Evolutionary conservation across 257 asterid species (phyloP).

Genomic region (Leptodermis oblonga): DNA sequence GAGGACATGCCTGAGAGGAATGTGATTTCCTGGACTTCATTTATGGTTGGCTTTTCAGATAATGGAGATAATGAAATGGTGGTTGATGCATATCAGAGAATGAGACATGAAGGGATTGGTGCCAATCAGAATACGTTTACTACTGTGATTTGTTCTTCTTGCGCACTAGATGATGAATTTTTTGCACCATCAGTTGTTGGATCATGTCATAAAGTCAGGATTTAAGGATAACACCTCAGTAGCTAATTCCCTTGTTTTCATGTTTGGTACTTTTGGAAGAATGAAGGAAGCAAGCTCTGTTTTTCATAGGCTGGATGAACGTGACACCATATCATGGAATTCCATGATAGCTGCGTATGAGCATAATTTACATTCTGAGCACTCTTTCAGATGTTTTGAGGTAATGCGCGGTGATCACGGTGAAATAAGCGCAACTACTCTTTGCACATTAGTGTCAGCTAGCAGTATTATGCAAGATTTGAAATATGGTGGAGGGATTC

Average conservation of each 20-base stretch:
- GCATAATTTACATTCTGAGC: slow-evolving; percentile 41
- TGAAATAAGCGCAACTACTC: slow-evolving; percentile 57
- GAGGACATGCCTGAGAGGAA: slow-evolving; percentile 72
- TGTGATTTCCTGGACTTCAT: slow-evolving; percentile 92
- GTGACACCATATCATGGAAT: slow-evolving; percentile 79
- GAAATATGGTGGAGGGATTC: slow-evolving; percentile 77
- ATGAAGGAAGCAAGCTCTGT: slow-evolving; percentile 44
- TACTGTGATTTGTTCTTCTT: slow-evolving; percentile 62
- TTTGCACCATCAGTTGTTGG: slow-evolving; percentile 71
- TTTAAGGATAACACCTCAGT: slow-evolving; percentile 55
- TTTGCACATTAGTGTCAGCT: slow-evolving; percentile 54
- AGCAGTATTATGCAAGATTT: slow-evolving; percentile 43
- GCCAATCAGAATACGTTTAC: slow-evolving; percentile 69
- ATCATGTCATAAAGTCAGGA: slow-evolving; percentile 69
- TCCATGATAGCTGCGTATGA: slow-evolving; percentile 69
- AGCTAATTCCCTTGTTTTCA: slow-evolving; percentile 67
- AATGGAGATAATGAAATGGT: slow-evolving; percentile 44
- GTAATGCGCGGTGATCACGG: slow-evolving; percentile 59
- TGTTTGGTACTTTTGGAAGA: slow-evolving; percentile 49
- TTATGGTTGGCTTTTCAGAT: slow-evolving; percentile 67
- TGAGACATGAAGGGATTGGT: slow-evolving; percentile 48
- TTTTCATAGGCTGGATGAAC: slow-evolving; percentile 52
- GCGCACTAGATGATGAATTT: slow-evolving; percentile 60
- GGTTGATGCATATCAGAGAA: slow-evolving; percentile 43
- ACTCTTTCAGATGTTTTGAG: slow-evolving; percentile 46